Percentiles rank a stretch among this genome's conserved stretches.
phyloP scores from a whole-genome alignment of 164 flowering plant genomes.

The Brasenia schreberi region DNA sequence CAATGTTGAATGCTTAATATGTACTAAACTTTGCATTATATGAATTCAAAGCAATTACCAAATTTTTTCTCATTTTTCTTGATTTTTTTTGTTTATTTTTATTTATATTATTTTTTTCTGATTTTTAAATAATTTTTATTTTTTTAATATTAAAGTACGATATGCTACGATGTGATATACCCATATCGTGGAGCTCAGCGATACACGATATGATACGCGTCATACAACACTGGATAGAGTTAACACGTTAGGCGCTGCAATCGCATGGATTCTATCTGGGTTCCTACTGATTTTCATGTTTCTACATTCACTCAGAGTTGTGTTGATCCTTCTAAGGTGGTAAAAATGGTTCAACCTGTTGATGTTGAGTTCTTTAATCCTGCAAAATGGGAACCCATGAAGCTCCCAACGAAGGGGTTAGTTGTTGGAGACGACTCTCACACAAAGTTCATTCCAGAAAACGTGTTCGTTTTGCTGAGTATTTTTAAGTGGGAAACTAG shows the following conservation, averaged over 20 bases:
- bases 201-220: no score
- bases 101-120: no score
- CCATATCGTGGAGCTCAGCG: no score
- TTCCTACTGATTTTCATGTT: conserved; percentile 73
- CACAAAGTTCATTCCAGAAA: neutral
- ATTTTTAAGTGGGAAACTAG: conserved; percentile 77
- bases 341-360: conserved; percentile 57
- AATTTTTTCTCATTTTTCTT: no score
- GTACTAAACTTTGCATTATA: no score
- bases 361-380: conserved; percentile 65
- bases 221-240: no score
- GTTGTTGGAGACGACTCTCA: conserved; percentile 24
- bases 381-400: conserved; percentile 27
- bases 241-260: conserved; percentile 54
- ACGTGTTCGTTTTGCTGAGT: conserved; percentile 55
- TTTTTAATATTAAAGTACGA: no score
- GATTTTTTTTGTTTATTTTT: no score
- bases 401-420: conserved; percentile 20
- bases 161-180: no score
- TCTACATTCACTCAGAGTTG: conserved; percentile 47
- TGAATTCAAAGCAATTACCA: no score
- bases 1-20: no score
- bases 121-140: no score
- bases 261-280: conserved; percentile 59
- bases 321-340: conserved; percentile 55